Conservation (phyloP, 225 moss, liverwort and hornwort genomes). For the Polytrichum formosum region DNA sequence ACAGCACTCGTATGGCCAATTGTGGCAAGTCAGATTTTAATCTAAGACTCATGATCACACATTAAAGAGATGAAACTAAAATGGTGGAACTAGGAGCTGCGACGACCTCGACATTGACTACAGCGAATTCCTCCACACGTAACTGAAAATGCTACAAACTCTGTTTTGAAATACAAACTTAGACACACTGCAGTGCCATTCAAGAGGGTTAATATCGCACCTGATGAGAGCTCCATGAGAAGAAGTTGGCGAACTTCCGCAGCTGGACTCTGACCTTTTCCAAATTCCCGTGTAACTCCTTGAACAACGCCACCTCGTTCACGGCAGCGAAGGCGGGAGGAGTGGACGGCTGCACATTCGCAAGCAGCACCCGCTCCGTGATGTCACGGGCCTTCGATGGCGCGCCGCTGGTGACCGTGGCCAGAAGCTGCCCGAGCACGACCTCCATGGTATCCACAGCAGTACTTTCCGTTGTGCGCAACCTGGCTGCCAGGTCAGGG, state of each 20-base stretch:
- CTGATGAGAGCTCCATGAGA: constrained; percentile 60
- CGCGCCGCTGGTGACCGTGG: constrained; percentile 61
- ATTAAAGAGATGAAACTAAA: no score
- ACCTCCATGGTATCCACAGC: constrained; percentile 65
- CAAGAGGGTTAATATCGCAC: constrained; percentile 12
- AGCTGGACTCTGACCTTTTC: constrained; percentile 58
- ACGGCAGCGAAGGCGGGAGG: constrained; percentile 51
- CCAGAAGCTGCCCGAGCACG: constrained; percentile 51
- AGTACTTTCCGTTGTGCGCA: constrained; percentile 39
- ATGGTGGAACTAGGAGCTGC: no score
- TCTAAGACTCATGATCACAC: no score
- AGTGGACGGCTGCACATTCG: constrained; percentile 44
- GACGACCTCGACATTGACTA: no score
- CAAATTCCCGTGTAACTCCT: constrained; percentile 49
- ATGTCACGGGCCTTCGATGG: constrained; percentile 59
- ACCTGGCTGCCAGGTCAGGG: constrained; percentile 54
- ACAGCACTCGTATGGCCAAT: no score
- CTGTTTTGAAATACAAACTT: no score
- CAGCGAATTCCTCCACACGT: no score
- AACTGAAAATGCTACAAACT: no score
- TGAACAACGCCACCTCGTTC: constrained; percentile 56
- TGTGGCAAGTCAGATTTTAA: no score
- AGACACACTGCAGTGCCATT: no score
- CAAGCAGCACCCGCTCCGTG: constrained; percentile 53
- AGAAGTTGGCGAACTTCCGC: constrained; percentile 58